Conservation (phyloP, 1,284 basidiomycete species). For the Wallemia mellicola region DNA sequence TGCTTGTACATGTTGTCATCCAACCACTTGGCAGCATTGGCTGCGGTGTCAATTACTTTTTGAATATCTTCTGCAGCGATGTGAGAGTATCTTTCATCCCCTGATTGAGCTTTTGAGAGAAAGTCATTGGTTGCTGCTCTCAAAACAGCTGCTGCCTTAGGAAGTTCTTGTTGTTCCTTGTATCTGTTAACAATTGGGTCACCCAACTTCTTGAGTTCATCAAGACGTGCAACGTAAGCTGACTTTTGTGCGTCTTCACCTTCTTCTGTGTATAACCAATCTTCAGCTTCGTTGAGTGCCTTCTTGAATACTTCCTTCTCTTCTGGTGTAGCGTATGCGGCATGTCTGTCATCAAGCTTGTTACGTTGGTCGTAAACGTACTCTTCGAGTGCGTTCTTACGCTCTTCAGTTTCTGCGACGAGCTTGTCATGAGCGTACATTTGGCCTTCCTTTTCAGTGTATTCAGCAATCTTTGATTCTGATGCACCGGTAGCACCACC, state of each 20-base stretch:
- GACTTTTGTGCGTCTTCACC: constrained; percentile 83
- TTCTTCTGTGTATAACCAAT: constrained; percentile 84
- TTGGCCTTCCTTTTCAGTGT: constrained; percentile 47
- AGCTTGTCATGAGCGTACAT: constrained; percentile 76
- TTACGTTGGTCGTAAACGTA: constrained; percentile 78
- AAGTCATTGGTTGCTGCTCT: constrained; percentile 62
- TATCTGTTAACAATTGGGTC: constrained; percentile 55
- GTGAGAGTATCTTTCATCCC: constrained; percentile 57
- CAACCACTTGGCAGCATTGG: constrained; percentile 68
- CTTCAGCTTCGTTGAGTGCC: constrained; percentile 44
- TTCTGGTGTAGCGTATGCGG: constrained; percentile 31
- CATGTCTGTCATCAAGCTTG: constrained; percentile 66
- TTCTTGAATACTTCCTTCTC: constrained; percentile 48
- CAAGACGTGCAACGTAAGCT: constrained; percentile 47
- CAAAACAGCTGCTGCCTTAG: constrained; percentile 33
- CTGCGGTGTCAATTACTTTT: constrained; percentile 43
- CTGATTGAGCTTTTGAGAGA: constrained; percentile 43
- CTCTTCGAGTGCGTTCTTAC: constrained; percentile 88
- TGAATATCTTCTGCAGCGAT: constrained; percentile 64
- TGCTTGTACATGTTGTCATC: constrained; percentile 63
- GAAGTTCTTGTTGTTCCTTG: constrained; percentile 49
- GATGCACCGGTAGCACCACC: constrained; percentile 33
- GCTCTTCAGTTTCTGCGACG: constrained; percentile 79
- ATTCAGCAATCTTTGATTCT: constrained; percentile 27
- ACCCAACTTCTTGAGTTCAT: constrained; percentile 46